phyloP scores from a whole-genome alignment of 2,329 filamentous ascomycete genomes.

The Ceratocystis ficicola region DNA sequence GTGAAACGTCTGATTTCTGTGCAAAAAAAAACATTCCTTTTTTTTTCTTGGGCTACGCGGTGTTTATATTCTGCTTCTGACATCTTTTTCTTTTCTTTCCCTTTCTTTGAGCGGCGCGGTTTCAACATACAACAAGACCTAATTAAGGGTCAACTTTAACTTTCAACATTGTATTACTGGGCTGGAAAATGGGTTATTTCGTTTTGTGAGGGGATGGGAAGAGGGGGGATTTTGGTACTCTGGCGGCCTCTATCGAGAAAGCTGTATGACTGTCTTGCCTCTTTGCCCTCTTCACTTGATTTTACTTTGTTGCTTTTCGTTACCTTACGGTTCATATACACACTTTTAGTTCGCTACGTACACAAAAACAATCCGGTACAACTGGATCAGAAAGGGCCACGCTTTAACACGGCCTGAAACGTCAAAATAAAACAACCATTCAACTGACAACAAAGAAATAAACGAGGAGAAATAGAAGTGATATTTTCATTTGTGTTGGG shows the following conservation, averaged over 20 bases:
- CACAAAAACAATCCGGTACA: constrained; percentile 18
- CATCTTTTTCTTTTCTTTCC: constrained; percentile 1
- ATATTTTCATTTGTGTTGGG: too few species aligned
- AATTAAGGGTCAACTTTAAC: constrained; percentile 14
- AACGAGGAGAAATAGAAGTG: background rate
- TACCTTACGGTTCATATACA: background rate
- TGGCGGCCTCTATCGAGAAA: background rate
- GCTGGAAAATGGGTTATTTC: constrained; percentile 5
- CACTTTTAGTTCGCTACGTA: constrained; percentile 3
- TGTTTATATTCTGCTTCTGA: background rate
- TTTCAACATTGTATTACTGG: constrained; percentile 9
- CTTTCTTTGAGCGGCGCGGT: constrained; percentile 7
- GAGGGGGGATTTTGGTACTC: background rate
- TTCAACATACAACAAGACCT: constrained; percentile 21
- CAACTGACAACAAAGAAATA: constrained; percentile 19
- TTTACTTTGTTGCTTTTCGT: constrained; percentile 12
- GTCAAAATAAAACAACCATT: constrained; percentile 20
- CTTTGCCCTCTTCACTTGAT: constrained; percentile 9
- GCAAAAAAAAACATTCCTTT: background rate
- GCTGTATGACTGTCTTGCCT: background rate
- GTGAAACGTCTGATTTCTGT: background rate
- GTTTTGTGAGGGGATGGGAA: background rate
- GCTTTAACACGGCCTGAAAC: constrained; percentile 22
- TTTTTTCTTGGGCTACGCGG: background rate
- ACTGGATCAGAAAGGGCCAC: constrained; percentile 22